Base-by-base conservation (phyloP, 2,329 filamentous ascomycete genomes). In the Botrytis pseudocinerea region DNA sequence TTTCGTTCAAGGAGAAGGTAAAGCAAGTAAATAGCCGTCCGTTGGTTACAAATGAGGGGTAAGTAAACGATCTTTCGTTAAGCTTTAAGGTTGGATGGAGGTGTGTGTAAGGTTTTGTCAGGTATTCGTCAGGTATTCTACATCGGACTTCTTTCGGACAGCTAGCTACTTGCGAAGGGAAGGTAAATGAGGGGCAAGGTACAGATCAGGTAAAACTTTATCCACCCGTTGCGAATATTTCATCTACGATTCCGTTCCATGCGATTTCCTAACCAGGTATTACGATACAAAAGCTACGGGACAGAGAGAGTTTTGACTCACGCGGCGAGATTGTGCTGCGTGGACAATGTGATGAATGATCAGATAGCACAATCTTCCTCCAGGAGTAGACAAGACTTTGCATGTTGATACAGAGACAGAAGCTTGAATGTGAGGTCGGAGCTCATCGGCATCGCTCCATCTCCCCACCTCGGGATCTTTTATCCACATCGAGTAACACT, bases 401-500 rank as follows among this genome's bases (percentile, higher is more conserved):
- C 57, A 9, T 59, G 10, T n/a, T 38, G 38, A 38, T 20, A 20
- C 54, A 8, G 16, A 18, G 6, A 18, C 59, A n/a, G 16, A 61
- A 25, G 35, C 35, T 40, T 62, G 28, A 48, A 28, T 14, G 16
- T 35, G 28, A 25, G 32, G 22, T 51, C 64, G 64, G 64, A 66
- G 32, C 10, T n/a, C 42, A 42, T 63, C 57, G 69, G 57, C 69
- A 71, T 69, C 28, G 18, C 59, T 38, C 22, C 5, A 40, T 25
- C 25, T 44, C 28, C 35, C 32, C 69, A 64, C 44, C n/a, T 64
- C 44, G 44, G 68, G 69, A 71, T 71, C 59, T 64, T 48, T 71
- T 71, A 63, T 40, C 69, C 40, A 40, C 10, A 64, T 54, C 12
- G 9, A 51, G 69, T 51, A 71, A 63, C 48, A 22, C 51, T 14